Evolutionary conservation across 805 yeast genomes (phyloP), one percentile per base, ranked within the genome.

Genomic region (Kurtzmaniella cleridarum): DNA sequence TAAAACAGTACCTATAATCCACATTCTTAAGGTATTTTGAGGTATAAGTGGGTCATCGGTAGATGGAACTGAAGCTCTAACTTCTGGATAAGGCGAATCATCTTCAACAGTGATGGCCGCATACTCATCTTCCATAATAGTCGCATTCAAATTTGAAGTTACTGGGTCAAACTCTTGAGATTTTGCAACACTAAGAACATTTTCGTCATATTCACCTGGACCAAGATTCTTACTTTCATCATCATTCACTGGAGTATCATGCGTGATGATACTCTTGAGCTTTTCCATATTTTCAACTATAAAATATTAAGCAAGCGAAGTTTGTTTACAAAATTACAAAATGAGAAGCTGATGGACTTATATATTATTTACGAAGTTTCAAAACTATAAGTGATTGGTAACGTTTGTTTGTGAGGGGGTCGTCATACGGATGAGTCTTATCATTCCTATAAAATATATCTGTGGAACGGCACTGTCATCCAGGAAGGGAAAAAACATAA

Each of bases 61-160:
- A 8, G 74, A 66, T 6, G 78, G 73, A 28, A 77, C 77, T 16
- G 80, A 73, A 20, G 84, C 75, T 55, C 87, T 69, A 15, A 80
- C 85, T 56, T 80, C 86, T 1, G 83, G 77, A 52, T 79, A 80
- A 8, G 84, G 84, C 15, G 79, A 74, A 47, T 67, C 54, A 32
- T 55, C 66, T 47, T 72, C 59, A 53, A 65, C 62, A 24, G 59
- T 48, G 26, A 66, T 63, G 16, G 73, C 75, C 35, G 67, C 64
- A 38, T 64, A 66, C 23, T 62, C 71, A 42, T 61, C 66, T 7
- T 48, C 52, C 24, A 49, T 30, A 23, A 57, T 44, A 5, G 49
- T 59, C 35, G 53, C 36, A 6, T 43, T 47, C 33, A 59, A 38
- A 28, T 51, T 39, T 12, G 64, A 58, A 28, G 63, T 52, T 20